Base-by-base conservation (phyloP, 2,329 filamentous ascomycete genomes). In the Ophiosphaerella herpotricha region DNA sequence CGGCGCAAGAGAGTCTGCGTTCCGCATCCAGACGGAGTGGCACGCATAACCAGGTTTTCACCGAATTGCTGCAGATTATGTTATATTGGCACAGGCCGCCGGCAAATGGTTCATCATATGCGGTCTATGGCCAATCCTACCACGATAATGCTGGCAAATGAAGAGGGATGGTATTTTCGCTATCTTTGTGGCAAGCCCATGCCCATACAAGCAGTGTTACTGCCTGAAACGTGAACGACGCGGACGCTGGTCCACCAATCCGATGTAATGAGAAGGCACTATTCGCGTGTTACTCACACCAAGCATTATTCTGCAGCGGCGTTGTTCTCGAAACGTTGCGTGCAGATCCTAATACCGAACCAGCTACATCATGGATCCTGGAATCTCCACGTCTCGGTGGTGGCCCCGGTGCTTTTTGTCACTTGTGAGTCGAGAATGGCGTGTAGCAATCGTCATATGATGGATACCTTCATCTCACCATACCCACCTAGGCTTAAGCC, bases 331-430 rank as follows among this genome's bases (percentile, higher is more conserved):
- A 55, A 57, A 52, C 54, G 42, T 54, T 8, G 29, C 33, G 43
- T 46, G 53, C 51, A 50, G 43, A 41, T 44, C 46, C 48, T 47
- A 42, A 55, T 41, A 48, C 48, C 36, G 39, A 37, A 39, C 36
- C 43, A 43, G 46, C 48, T 45, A 47, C 48, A 52, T 40, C 45
- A 53, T 43, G 45, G 41, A 46, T 57, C 51, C 54, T 55, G 44
- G 43, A 57, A 55, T 55, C 34, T 52, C 52, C 46, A 52, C 50
- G 46, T 44, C 38, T 42, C 45, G 32, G 34, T 33, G 33, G 18
- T 16, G 11, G 23, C 29, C 12, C 42, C 24, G 41, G 13, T 14
- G 16, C 41, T n/a, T 23, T 9, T n/a, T 12, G 23, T 40, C 18
- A 14, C 14, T 13, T 36, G 39, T 18, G 32, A 11, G 34, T 37